phyloP scores from a whole-genome alignment of 495 filamentous ascomycete species.

The Eremomyces bilateralis region DNA sequence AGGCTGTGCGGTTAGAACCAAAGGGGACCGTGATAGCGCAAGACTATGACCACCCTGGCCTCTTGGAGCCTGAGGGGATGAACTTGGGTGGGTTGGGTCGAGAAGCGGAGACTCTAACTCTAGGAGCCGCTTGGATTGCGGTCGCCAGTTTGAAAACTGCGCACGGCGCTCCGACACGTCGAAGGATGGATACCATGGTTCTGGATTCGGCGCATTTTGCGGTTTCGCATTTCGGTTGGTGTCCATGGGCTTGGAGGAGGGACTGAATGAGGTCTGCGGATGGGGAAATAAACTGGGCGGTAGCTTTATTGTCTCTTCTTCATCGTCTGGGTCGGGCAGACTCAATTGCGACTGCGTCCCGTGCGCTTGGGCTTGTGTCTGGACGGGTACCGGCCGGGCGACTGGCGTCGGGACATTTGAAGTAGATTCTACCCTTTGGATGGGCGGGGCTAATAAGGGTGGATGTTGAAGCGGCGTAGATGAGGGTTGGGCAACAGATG shows the following conservation, averaged over 20 bases:
- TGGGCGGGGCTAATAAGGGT: no score
- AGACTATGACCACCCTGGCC: no score
- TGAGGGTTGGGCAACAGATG: no score
- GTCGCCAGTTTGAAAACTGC: no score
- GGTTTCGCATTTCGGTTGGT: no score
- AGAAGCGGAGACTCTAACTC: not conserved
- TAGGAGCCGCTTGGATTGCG: no score
- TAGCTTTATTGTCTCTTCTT: no score
- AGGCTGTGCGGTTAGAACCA: slow-evolving; percentile 13
- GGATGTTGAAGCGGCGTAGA: no score
- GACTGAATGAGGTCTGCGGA: no score
- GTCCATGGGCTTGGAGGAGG: not conserved
- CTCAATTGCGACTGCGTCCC: not conserved
- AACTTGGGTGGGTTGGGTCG: not conserved
- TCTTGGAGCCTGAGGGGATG: not conserved
- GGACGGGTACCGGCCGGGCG: slow-evolving; percentile 42
- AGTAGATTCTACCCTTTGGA: slow-evolving; percentile 31
- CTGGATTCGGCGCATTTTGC: not conserved
- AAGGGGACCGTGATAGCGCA: slow-evolving; percentile 8
- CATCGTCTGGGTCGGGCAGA: slow-evolving; percentile 6
- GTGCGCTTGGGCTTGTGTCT: slow-evolving; percentile 12
- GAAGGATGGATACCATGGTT: no score
- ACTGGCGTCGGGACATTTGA: slow-evolving; percentile 66
- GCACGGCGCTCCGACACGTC: no score
- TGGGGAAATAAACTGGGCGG: no score